These are phyloP conservation scores for Globisporangium cederbergense DNA, from an alignment of 352 stramenopile genomes.

Conservation along the genomic window DNA sequence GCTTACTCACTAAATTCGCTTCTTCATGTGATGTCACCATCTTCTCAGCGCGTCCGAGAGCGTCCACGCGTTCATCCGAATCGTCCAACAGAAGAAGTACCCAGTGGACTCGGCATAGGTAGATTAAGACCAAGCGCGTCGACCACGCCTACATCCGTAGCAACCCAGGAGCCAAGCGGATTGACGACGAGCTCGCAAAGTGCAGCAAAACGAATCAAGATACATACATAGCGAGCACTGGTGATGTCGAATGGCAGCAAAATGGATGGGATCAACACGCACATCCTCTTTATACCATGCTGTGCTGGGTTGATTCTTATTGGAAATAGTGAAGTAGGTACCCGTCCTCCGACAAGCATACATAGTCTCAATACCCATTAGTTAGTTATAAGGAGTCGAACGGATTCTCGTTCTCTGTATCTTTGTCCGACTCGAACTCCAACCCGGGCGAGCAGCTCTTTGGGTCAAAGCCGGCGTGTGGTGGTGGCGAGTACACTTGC, in stretches of 20 bases:
- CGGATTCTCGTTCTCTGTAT: slow-evolving; percentile 5
- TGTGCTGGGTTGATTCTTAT: neutral
- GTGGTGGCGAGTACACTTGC: slow-evolving; percentile 15
- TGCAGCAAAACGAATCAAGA: neutral
- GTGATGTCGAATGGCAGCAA: neutral
- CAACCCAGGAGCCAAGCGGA: neutral
- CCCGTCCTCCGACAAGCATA: neutral
- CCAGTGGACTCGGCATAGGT: slow-evolving; percentile 15
- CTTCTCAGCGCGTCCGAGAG: slow-evolving; percentile 58
- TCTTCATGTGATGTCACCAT: neutral
- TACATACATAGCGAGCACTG: neutral
- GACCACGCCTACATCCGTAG: neutral
- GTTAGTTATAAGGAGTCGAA: neutral
- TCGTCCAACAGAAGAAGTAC: slow-evolving; percentile 79
- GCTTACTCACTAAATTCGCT: neutral
- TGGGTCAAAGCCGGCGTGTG: slow-evolving; percentile 12
- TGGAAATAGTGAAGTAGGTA: neutral
- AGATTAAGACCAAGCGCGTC: neutral
- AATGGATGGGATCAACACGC: neutral
- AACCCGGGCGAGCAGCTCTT: slow-evolving; percentile 2
- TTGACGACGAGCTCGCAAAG: neutral
- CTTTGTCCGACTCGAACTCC: slow-evolving; percentile 5
- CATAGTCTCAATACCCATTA: neutral
- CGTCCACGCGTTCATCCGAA: slow-evolving; percentile 69
- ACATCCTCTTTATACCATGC: neutral